phyloP scores from a whole-genome alignment of 177 flowering plant genomes.

The Telopea speciosissima region DNA sequence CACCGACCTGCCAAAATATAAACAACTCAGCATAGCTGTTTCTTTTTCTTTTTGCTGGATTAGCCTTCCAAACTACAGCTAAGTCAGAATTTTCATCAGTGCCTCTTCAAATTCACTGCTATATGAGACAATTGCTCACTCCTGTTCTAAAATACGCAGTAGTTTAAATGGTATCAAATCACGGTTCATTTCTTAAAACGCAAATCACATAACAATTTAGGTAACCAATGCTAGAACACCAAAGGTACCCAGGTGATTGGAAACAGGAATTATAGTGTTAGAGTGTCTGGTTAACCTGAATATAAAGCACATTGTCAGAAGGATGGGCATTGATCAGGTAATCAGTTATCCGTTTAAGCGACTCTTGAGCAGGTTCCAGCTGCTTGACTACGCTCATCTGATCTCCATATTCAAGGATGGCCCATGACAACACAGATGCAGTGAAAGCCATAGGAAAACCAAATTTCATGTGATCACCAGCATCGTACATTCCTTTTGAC shows the following conservation, averaged over 20 bases:
- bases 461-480: constrained; percentile 94
- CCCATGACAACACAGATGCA: constrained; percentile 84
- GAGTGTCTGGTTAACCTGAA: constrained; percentile 48
- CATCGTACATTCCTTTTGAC: constrained; percentile 91
- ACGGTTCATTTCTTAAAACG: not conserved
- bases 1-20: constrained; percentile 62
- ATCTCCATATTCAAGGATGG: constrained; percentile 89
- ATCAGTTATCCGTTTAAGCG: constrained; percentile 92
- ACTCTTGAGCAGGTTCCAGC: constrained; percentile 61
- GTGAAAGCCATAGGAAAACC: constrained; percentile 96
- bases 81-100: not conserved
- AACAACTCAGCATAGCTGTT: not conserved
- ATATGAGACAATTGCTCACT: not conserved
- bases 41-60: not conserved
- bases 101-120: not conserved
- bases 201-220: too few species aligned
- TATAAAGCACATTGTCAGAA: constrained; percentile 50
- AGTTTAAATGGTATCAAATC: not conserved
- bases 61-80: not conserved
- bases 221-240: not conserved
- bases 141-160: not conserved
- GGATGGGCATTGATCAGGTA: constrained; percentile 75
- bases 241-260: not conserved
- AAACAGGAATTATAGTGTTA: not conserved
- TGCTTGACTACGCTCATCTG: constrained; percentile 67